These are phyloP conservation scores for Aspergillus nidulans DNA, from an alignment of 495 filamentous ascomycete species.

Conservation along the genomic window DNA sequence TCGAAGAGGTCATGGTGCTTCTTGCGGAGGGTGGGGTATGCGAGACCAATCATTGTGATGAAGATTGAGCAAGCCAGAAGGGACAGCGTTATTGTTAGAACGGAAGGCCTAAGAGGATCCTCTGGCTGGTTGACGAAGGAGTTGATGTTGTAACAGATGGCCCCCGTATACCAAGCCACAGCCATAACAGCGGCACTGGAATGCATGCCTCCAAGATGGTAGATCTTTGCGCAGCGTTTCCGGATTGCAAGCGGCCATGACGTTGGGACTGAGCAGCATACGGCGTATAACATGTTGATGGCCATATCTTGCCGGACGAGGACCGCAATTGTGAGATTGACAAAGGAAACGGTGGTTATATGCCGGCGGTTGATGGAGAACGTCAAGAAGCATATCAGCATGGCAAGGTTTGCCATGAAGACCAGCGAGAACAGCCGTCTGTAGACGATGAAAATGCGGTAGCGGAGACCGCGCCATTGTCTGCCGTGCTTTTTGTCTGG, in stretches of 20 bases:
- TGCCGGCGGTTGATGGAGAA: slow-evolving; percentile 1
- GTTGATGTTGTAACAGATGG: slow-evolving; percentile 12
- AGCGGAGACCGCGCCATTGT: slow-evolving; percentile 4
- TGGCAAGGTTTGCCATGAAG: slow-evolving; percentile 12
- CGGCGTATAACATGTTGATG: slow-evolving; percentile 54
- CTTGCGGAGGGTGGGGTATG: slow-evolving; percentile 48
- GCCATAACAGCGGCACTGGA: slow-evolving; percentile 51
- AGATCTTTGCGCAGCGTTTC: slow-evolving; percentile 53
- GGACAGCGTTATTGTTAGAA: background rate
- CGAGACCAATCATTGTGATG: slow-evolving; percentile 30
- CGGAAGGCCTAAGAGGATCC: background rate
- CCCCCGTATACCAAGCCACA: slow-evolving; percentile 30
- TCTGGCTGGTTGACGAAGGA: background rate
- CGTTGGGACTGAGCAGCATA: slow-evolving; percentile 45
- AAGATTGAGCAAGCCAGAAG: slow-evolving; percentile 17
- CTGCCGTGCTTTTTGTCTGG: background rate
- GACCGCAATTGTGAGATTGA: slow-evolving; percentile 40
- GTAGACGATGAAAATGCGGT: slow-evolving; percentile 16
- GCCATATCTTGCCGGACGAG: slow-evolving; percentile 49
- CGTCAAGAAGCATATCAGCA: slow-evolving; percentile 6
- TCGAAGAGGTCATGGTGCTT: slow-evolving; percentile 63
- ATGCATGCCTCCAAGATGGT: slow-evolving; percentile 58
- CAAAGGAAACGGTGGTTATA: slow-evolving; percentile 9
- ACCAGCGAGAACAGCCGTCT: slow-evolving; percentile 13
- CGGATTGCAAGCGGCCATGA: slow-evolving; percentile 51